These are phyloP conservation scores for Acanthochlamys bracteata DNA, from an alignment of 106 monocot genomes.

Conservation along the genomic window DNA sequence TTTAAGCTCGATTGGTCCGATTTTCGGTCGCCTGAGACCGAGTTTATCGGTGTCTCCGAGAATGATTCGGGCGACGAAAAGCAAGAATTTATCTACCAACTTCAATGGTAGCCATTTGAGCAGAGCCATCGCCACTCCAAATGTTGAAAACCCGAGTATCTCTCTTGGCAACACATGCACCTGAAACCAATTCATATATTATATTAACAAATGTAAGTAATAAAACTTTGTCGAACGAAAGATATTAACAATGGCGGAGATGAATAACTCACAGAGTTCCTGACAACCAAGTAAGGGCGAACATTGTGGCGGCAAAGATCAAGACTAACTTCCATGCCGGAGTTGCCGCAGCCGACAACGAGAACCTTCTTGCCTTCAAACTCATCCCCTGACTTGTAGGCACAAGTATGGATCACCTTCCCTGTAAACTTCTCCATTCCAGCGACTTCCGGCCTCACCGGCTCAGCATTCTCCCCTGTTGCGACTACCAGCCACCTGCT, in stretches of 20 bases:
- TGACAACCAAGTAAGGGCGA: constrained; percentile 57
- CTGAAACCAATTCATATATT: constrained; percentile 13
- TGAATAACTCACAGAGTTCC: constrained; percentile 54
- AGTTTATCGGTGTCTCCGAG: constrained; percentile 62
- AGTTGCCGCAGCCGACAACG: constrained; percentile 86
- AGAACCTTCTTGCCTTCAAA: constrained; percentile 61
- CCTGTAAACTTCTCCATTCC: constrained; percentile 49
- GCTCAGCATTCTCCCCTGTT: constrained; percentile 87
- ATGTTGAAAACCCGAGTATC: constrained; percentile 76
- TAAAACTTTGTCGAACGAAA: too few species aligned
- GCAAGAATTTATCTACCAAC: constrained; percentile 66
- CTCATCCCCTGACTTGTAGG: constrained; percentile 46
- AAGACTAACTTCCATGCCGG: constrained; percentile 90
- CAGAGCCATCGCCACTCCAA: constrained; percentile 75
- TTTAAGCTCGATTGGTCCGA: constrained; percentile 86
- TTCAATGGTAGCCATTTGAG: constrained; percentile 66
- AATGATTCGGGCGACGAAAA: constrained; percentile 31
- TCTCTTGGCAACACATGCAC: constrained; percentile 91
- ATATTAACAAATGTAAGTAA: too few species aligned
- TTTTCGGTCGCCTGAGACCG: constrained; percentile 67
- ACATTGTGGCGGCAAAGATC: constrained; percentile 78
- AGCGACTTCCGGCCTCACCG: constrained; percentile 37
- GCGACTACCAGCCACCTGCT: constrained; percentile 83
- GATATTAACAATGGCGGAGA: too few species aligned
- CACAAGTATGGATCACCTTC: constrained; percentile 50